These are phyloP conservation scores for Cardiospermum halicacabum DNA, from an alignment of 345 rosid species.

Conservation along the genomic window DNA sequence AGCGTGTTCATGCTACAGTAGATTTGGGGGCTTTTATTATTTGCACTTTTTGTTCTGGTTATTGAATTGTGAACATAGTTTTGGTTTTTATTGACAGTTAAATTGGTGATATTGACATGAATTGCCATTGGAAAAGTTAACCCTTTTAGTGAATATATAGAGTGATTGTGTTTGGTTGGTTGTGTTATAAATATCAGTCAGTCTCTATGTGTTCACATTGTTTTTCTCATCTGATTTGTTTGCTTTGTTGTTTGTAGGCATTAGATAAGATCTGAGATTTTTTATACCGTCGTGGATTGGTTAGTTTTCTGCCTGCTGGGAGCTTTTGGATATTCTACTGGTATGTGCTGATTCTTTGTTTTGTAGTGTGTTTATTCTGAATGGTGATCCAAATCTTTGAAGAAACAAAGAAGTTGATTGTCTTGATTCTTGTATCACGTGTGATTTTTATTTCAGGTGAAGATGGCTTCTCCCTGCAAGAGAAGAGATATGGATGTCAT, in stretches of 20 bases:
- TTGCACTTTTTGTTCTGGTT: neutral
- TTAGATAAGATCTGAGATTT: conserved; percentile 3
- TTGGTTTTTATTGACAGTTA: neutral
- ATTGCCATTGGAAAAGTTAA: neutral
- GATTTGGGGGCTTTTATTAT: neutral
- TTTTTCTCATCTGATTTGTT: neutral
- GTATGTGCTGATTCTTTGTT: conserved; percentile 2
- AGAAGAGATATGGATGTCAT: conserved; percentile 60
- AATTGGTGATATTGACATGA: neutral
- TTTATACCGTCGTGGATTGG: neutral
- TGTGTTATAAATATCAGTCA: neutral
- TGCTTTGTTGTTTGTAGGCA: neutral
- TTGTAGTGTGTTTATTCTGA: neutral
- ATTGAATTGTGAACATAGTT: neutral
- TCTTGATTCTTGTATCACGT: conserved; percentile 6
- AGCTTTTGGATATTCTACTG: neutral
- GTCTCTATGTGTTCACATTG: neutral
- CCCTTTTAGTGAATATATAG: neutral
- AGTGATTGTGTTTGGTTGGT: neutral
- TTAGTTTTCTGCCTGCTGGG: neutral
- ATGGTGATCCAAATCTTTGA: neutral
- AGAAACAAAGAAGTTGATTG: neutral
- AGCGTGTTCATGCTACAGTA: neutral
- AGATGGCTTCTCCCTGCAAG: conserved; percentile 58
- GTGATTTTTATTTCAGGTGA: conserved; percentile 4